phyloP scores from a whole-genome alignment of 2,329 filamentous ascomycete genomes.

The Bipolaris zeicola region DNA sequence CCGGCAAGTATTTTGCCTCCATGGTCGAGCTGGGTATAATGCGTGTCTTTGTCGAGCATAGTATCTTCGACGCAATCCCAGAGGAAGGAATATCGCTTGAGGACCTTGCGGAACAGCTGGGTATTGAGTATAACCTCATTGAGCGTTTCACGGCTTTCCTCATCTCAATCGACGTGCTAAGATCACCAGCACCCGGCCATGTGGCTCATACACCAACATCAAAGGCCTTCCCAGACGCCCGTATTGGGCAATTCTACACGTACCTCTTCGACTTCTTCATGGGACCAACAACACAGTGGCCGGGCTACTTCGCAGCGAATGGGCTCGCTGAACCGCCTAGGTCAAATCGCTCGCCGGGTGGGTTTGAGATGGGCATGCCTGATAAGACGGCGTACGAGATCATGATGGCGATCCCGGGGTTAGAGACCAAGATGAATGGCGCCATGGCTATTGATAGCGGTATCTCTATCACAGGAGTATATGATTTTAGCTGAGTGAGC shows the following conservation, averaged over 20 bases:
- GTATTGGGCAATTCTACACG: slow-evolving; percentile 10
- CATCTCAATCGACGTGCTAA: slow-evolving; percentile 4
- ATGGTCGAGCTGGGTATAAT: slow-evolving; percentile 15
- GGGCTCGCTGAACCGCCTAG: slow-evolving; percentile 10
- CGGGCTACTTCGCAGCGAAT: slow-evolving; percentile 11
- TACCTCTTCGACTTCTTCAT: slow-evolving; percentile 15
- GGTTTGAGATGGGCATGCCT: slow-evolving; percentile 10
- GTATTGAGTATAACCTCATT: slow-evolving; percentile 8
- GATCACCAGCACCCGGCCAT: slow-evolving; percentile 3
- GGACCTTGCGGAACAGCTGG: slow-evolving; percentile 4
- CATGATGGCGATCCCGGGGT: slow-evolving; percentile 8
- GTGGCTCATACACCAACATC: slow-evolving; percentile 12
- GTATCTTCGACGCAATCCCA: slow-evolving; percentile 12
- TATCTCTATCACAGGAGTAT: slow-evolving; percentile 8
- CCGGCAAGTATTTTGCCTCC: slow-evolving; percentile 10
- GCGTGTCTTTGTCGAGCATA: slow-evolving; percentile 12
- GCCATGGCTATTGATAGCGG: slow-evolving; percentile 9
- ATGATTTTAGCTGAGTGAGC: slow-evolving; percentile 15
- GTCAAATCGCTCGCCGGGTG: slow-evolving; percentile 9
- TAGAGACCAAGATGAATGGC: slow-evolving; percentile 9
- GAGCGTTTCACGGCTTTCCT: slow-evolving; percentile 10
- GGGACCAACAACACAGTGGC: slow-evolving; percentile 7
- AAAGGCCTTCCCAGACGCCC: slow-evolving; percentile 5
- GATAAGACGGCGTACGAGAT: slow-evolving; percentile 17
- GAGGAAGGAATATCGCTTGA: slow-evolving; percentile 7